phyloP scores from a whole-genome alignment of 179 eudicot genomes.

The Vitellaria paradoxa region DNA sequence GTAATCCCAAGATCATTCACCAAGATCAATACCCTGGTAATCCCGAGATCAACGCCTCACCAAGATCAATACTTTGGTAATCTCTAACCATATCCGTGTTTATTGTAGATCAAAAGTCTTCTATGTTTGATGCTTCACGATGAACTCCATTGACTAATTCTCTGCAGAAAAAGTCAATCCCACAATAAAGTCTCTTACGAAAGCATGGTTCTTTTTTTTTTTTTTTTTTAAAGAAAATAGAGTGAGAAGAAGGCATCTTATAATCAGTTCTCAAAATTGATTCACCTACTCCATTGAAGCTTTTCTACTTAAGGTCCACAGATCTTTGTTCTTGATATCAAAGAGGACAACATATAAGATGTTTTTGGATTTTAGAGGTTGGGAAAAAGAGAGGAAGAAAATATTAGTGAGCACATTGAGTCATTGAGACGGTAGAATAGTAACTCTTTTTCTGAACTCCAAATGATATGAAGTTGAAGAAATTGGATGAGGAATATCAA shows the following conservation, averaged over 20 bases:
- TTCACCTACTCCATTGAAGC: background rate
- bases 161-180: background rate
- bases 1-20: too few species aligned
- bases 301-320: background rate
- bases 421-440: too few species aligned
- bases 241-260: background rate
- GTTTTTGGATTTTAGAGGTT: background rate
- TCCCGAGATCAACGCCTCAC: too few species aligned
- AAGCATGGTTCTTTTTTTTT: background rate
- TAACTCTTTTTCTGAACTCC: background rate
- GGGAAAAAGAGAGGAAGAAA: background rate
- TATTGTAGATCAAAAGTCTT: too few species aligned
- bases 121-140: too few species aligned
- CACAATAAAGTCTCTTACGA: background rate
- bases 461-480: background rate
- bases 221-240: too few species aligned
- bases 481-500: background rate
- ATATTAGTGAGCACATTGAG: background rate
- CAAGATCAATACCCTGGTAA: too few species aligned
- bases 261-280: background rate
- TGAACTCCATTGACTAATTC: too few species aligned
- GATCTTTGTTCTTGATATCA: background rate
- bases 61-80: too few species aligned
- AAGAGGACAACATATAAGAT: background rate
- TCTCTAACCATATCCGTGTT: too few species aligned